Evolutionary conservation across 129 eudicot species (phyloP).

Genomic region (Artemisia argyi): DNA sequence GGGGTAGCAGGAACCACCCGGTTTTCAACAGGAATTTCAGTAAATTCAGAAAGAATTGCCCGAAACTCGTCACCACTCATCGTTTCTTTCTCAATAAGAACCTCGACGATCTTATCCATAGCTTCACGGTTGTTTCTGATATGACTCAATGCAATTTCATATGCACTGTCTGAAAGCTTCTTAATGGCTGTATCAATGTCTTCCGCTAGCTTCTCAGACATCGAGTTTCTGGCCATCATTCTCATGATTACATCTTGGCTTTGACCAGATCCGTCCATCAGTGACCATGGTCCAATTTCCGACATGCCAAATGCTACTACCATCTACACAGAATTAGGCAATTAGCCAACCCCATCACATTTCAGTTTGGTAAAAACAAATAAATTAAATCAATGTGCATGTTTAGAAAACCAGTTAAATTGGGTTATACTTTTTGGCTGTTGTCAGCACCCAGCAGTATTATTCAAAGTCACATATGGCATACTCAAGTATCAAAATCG

Average conservation of each 20-base stretch:
- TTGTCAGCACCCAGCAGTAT: too few species aligned
- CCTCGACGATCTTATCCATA: conserved; percentile 90
- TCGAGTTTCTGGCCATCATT: conserved; percentile 98
- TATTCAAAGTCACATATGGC: too few species aligned
- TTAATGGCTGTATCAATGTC: conserved; percentile 89
- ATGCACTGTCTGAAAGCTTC: conserved; percentile 80
- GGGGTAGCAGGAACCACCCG: conserved; percentile 55
- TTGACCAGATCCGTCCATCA: conserved; percentile 87
- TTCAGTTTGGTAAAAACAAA: background rate
- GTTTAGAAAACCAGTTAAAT: too few species aligned
- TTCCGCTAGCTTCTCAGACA: conserved; percentile 93
- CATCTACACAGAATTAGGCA: conserved; percentile 53
- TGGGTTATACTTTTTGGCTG: too few species aligned
- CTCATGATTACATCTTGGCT: conserved; percentile 89
- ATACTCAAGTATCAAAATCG: too few species aligned
- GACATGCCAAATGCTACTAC: conserved; percentile 95
- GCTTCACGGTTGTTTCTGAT: conserved; percentile 91
- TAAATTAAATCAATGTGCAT: too few species aligned
- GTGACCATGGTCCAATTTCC: conserved; percentile 96
- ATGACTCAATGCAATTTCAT: conserved; percentile 81
- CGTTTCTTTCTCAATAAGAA: conserved; percentile 91
- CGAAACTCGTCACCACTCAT: conserved; percentile 93
- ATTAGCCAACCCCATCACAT: conserved; percentile 15
- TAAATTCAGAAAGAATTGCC: conserved; percentile 84
- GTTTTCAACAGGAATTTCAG: conserved; percentile 87